phyloP scores from a whole-genome alignment of 2,329 filamentous ascomycete species.

The Alternaria metachromatica region DNA sequence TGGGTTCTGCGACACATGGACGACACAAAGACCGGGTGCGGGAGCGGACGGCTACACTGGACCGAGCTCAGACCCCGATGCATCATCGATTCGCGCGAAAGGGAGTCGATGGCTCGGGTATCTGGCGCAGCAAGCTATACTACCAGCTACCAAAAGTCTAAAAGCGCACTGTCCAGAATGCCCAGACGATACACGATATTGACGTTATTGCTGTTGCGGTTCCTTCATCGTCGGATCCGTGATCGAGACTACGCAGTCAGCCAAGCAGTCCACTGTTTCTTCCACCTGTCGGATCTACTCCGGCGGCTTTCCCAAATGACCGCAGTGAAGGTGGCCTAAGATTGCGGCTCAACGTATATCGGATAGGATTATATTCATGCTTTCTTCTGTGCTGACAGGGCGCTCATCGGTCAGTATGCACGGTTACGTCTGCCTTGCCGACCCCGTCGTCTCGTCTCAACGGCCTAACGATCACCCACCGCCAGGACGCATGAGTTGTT shows the following conservation, averaged over 20 bases:
- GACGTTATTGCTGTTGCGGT: not conserved
- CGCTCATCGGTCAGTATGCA: conserved; percentile 1
- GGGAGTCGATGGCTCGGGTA: not conserved
- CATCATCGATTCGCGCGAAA: conserved; percentile 9
- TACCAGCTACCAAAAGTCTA: not conserved
- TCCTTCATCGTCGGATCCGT: not conserved
- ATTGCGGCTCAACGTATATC: conserved; percentile 7
- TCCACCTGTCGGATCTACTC: conserved; percentile 9
- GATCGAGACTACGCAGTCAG: not conserved
- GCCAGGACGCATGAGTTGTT: not conserved
- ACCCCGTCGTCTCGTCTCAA: not conserved
- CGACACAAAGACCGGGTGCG: conserved; percentile 16
- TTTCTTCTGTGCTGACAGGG: conserved; percentile 4
- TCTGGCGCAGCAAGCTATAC: not conserved
- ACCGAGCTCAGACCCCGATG: conserved; percentile 11
- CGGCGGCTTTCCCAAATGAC: not conserved
- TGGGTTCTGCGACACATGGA: conserved; percentile 24
- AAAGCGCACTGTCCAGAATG: not conserved
- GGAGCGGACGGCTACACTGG: conserved; percentile 11
- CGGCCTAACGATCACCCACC: not conserved
- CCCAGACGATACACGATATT: not conserved
- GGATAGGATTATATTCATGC: not conserved
- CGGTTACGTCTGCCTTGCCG: not conserved
- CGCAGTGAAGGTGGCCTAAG: not conserved
- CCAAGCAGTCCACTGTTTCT: not conserved